phyloP scores from a whole-genome alignment of 2,329 filamentous ascomycete genomes.

The Rhexocercosporidium sp. region DNA sequence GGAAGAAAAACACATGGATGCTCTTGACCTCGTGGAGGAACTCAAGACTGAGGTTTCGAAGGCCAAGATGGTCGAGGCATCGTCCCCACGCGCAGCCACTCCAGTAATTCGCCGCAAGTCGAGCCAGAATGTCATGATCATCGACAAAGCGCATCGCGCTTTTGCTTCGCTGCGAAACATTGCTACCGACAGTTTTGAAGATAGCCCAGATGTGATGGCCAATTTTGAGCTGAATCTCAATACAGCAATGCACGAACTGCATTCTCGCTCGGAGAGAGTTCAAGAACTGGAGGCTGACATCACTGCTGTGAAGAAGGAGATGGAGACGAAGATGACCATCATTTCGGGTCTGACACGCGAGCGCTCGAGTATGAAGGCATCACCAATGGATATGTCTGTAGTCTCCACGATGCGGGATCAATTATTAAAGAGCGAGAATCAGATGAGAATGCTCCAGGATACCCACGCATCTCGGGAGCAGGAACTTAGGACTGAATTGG shows the following conservation, averaged over 20 bases:
- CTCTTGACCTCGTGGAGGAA: conserved; percentile 85
- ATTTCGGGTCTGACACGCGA: conserved; percentile 94
- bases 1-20: conserved; percentile 79
- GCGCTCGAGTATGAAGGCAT: conserved; percentile 83
- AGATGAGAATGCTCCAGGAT: conserved; percentile 76
- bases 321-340: conserved; percentile 95
- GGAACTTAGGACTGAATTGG: conserved; percentile 74
- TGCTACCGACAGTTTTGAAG: conserved; percentile 83
- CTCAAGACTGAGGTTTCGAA: conserved; percentile 86
- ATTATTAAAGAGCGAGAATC: conserved; percentile 82
- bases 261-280: conserved; percentile 84
- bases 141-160: conserved; percentile 90
- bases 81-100: conserved; percentile 66
- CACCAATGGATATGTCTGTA: conserved; percentile 89
- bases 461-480: conserved; percentile 75
- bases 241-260: conserved; percentile 89
- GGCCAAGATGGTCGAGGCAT: conserved; percentile 62
- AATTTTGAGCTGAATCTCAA: conserved; percentile 93
- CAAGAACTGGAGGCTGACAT: conserved; percentile 89
- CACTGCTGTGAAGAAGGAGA: conserved; percentile 84
- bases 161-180: conserved; percentile 90
- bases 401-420: conserved; percentile 87
- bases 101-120: conserved; percentile 93
- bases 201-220: conserved; percentile 82
- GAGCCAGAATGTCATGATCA: conserved; percentile 84